Evolutionary conservation across 2,329 filamentous ascomycete species (phyloP).

Genomic region (Ceratocystis cubensis): DNA sequence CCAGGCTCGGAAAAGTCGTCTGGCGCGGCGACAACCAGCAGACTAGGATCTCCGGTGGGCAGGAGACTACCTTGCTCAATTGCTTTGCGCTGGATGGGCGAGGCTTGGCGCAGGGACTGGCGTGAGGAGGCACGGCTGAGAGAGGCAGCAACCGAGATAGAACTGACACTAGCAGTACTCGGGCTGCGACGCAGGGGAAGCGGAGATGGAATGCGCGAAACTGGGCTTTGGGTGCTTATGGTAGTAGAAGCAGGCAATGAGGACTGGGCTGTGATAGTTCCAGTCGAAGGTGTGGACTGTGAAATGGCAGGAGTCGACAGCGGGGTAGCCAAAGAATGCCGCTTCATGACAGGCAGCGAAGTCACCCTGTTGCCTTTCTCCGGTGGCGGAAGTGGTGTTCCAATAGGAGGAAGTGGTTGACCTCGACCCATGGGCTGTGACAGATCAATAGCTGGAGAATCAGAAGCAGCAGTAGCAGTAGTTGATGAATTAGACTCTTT

Average conservation of each 20-base stretch:
- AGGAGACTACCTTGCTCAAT: constrained; percentile 18
- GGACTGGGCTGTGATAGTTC: constrained; percentile 30
- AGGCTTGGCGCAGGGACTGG: constrained; percentile 16
- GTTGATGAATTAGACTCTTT: constrained; percentile 26
- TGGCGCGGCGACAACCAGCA: constrained; percentile 55
- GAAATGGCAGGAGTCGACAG: background rate
- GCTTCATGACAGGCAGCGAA: constrained; percentile 45
- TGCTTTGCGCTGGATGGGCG: constrained; percentile 16
- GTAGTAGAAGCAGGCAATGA: constrained; percentile 30
- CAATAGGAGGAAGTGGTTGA: constrained; percentile 68
- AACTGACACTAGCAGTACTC: constrained; percentile 14
- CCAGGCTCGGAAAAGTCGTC: constrained; percentile 44
- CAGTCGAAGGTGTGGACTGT: background rate
- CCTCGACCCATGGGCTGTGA: constrained; percentile 69
- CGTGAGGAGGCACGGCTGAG: constrained; percentile 17
- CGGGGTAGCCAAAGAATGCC: constrained; percentile 34
- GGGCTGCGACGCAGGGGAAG: constrained; percentile 15
- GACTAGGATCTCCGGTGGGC: constrained; percentile 25
- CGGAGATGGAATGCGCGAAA: constrained; percentile 16
- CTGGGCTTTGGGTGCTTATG: background rate
- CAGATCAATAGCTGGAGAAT: constrained; percentile 32
- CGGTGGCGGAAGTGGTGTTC: constrained; percentile 61
- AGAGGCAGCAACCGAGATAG: constrained; percentile 2
- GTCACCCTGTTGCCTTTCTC: constrained; percentile 47
- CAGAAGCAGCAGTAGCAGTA: background rate